Evolutionary conservation across 257 asterid genomes (phyloP).

Genomic region (Scutellaria baicalensis): DNA sequence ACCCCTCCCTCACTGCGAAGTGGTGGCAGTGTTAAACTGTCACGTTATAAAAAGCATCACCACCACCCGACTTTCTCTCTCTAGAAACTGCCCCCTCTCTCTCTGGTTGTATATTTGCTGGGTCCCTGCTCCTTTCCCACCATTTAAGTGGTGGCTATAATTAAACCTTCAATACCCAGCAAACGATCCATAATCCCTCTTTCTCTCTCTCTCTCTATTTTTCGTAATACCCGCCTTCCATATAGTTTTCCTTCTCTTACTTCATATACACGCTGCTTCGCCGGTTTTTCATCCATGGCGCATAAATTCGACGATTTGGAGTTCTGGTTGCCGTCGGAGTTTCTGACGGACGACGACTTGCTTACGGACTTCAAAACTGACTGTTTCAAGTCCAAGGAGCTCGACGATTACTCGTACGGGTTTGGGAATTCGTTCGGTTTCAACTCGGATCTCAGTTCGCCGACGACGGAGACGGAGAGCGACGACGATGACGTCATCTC

Average conservation of each 20-base stretch:
- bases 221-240: neutral
- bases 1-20: neutral
- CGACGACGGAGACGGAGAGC: conserved; percentile 47
- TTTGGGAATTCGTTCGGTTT: conserved; percentile 13
- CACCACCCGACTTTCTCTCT: neutral
- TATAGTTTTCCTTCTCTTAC: neutral
- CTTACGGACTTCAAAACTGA: conserved; percentile 18
- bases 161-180: conserved; percentile 29
- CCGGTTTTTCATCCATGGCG: conserved; percentile 19
- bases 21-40: neutral
- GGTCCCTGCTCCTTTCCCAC: conserved; percentile 19
- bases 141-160: conserved; percentile 19
- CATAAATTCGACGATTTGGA: conserved; percentile 28
- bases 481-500: conserved; percentile 54
- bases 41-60: conserved; percentile 10
- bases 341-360: conserved; percentile 41
- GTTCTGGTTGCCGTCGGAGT: conserved; percentile 38
- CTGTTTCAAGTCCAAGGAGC: neutral
- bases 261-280: neutral
- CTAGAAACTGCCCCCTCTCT: neutral
- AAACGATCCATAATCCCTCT: conserved; percentile 11
- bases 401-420: conserved; percentile 13
- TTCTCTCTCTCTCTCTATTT: too few species aligned
- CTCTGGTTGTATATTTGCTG: neutral
- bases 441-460: conserved; percentile 54